Evolutionary conservation across 2,329 filamentous ascomycete species (phyloP).

Genomic region (Clarireedia homoeocarpa): DNA sequence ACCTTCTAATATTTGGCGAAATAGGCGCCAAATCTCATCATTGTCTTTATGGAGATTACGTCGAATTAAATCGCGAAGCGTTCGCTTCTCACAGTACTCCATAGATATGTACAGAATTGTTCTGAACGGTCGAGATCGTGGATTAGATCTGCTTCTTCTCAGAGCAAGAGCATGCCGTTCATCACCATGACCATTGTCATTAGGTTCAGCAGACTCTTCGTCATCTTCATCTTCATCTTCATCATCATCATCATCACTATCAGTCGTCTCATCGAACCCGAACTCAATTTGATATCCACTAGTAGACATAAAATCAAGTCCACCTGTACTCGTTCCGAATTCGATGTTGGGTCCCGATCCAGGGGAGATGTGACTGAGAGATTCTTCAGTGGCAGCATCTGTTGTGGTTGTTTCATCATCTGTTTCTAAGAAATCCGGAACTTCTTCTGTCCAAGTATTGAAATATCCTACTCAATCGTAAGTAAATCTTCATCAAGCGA

Average conservation of each 20-base stretch:
- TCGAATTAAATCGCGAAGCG: constrained; percentile 78
- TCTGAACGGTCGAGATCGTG: constrained; percentile 43
- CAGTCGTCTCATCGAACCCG: constrained; percentile 45
- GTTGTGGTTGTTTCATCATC: constrained; percentile 48
- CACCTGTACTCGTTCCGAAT: constrained; percentile 54
- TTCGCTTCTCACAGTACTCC: constrained; percentile 91
- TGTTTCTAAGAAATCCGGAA: constrained; percentile 43
- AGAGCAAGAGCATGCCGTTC: constrained; percentile 16
- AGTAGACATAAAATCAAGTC: constrained; percentile 89
- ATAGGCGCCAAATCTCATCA: constrained; percentile 80
- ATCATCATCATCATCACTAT: constrained; percentile 34
- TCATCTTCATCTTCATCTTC: constrained; percentile 35
- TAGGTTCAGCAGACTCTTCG: constrained; percentile 34
- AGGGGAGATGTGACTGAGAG: constrained; percentile 22
- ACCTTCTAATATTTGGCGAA: constrained; percentile 86
- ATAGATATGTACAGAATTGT: constrained; percentile 94
- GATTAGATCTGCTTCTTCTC: constrained; percentile 24
- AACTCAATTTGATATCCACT: constrained; percentile 74
- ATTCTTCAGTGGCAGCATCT: constrained; percentile 31
- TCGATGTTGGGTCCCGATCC: constrained; percentile 22
- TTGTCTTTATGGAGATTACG: constrained; percentile 65
- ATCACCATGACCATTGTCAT: constrained; percentile 27
- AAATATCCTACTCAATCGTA: constrained; percentile 73
- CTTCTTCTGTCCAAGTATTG: constrained; percentile 86
- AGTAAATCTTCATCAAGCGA: not conserved